Conservation (phyloP, 306 rosid species). For the Comarum palustre region DNA sequence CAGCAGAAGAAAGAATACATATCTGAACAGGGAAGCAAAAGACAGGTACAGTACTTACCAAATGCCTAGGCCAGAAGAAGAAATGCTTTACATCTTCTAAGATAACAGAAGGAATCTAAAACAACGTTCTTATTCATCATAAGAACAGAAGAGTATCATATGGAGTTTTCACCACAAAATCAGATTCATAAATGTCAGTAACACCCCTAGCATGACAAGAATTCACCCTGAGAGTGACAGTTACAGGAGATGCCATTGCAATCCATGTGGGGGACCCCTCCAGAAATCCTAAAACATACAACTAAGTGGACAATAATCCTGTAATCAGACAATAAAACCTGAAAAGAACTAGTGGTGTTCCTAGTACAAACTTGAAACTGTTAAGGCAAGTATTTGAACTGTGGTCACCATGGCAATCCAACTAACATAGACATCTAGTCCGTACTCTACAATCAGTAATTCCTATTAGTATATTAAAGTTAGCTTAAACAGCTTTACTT, state of each 20-base stretch:
- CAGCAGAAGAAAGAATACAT: not conserved
- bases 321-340: constrained; percentile 7
- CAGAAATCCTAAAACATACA: constrained; percentile 7
- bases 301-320: not conserved
- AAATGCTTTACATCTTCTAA: not conserved
- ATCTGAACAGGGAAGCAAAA: constrained; percentile 14
- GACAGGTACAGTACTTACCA: constrained; percentile 5
- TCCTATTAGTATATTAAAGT: not conserved
- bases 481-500: constrained; percentile 2
- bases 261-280: constrained; percentile 14
- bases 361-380: constrained; percentile 2
- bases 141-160: not conserved
- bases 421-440: not conserved
- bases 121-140: constrained; percentile 5
- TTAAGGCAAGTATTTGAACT: not conserved
- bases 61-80: constrained; percentile 12
- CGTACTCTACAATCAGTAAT: not conserved
- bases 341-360: not conserved
- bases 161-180: not conserved
- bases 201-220: constrained; percentile 15
- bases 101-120: not conserved
- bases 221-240: constrained; percentile 7
- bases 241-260: constrained; percentile 10
- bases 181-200: constrained; percentile 1
- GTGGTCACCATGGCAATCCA: not conserved